These are phyloP conservation scores for Barnettozyma salicaria DNA, from an alignment of 805 yeast genomes.

Conservation along the genomic window DNA sequence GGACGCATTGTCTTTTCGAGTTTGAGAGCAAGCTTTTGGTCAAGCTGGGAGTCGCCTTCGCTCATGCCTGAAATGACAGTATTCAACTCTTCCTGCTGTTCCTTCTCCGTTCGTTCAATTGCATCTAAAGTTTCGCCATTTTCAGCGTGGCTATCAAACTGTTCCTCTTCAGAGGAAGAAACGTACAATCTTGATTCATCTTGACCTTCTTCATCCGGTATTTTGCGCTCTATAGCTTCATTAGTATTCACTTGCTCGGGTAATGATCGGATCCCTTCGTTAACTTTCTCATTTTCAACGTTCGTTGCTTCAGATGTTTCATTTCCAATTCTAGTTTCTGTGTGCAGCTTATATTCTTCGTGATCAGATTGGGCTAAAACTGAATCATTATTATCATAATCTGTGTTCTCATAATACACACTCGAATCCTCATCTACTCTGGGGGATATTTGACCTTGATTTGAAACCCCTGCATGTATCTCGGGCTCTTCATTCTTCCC, in stretches of 20 bases:
- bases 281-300: too few relatives aligned
- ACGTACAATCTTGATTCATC: too few relatives aligned
- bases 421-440: neutral
- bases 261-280: too few relatives aligned
- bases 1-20: slow-evolving; percentile 2
- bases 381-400: neutral
- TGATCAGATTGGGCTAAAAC: neutral
- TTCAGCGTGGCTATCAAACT: neutral
- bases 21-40: neutral
- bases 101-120: too few relatives aligned
- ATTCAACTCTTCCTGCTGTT: neutral
- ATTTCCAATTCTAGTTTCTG: neutral
- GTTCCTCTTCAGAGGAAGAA: too few relatives aligned
- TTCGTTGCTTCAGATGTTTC: too few relatives aligned
- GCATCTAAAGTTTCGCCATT: neutral
- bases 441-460: neutral
- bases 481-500: neutral
- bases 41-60: neutral
- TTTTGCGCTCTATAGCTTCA: slow-evolving; percentile 3
- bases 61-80: neutral
- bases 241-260: too few relatives aligned
- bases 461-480: slow-evolving; percentile 1
- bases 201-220: neutral
- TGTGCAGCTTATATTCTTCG: neutral
- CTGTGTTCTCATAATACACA: neutral